Conservation (phyloP, 306 rosid genomes). For the Pyrus betulifolia region DNA sequence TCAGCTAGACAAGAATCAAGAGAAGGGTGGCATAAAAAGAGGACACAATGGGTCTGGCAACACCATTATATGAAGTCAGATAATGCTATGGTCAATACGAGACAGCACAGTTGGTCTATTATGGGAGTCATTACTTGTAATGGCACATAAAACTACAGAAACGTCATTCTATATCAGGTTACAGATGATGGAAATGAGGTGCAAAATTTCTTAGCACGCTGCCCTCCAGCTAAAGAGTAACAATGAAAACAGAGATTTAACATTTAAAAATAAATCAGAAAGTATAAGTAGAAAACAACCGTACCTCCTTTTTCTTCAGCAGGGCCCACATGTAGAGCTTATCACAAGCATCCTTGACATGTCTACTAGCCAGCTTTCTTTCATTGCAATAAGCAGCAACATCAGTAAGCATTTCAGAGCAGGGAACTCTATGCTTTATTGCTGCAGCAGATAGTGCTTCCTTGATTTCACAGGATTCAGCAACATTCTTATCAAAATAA, state of each 20-base stretch:
- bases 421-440: conserved; percentile 53
- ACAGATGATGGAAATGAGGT: neutral
- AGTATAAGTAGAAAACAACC: neutral
- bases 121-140: neutral
- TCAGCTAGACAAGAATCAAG: neutral
- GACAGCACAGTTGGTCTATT: neutral
- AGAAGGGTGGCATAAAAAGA: neutral
- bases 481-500: conserved; percentile 52
- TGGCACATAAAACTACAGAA: neutral
- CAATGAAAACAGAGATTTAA: neutral
- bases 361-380: conserved; percentile 68
- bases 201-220: neutral
- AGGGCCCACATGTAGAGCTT: conserved; percentile 72
- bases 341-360: conserved; percentile 71
- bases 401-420: conserved; percentile 37
- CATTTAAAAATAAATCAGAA: neutral
- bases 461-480: conserved; percentile 57
- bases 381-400: conserved; percentile 68
- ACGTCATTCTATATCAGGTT: neutral
- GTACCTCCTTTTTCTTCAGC: conserved; percentile 65
- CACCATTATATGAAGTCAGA: neutral
- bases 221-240: neutral
- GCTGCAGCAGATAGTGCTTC: conserved; percentile 68
- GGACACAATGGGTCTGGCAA: neutral
- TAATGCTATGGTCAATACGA: neutral